phyloP scores from a whole-genome alignment of 2,329 filamentous ascomycete genomes.

The Aureobasidium sp. region DNA sequence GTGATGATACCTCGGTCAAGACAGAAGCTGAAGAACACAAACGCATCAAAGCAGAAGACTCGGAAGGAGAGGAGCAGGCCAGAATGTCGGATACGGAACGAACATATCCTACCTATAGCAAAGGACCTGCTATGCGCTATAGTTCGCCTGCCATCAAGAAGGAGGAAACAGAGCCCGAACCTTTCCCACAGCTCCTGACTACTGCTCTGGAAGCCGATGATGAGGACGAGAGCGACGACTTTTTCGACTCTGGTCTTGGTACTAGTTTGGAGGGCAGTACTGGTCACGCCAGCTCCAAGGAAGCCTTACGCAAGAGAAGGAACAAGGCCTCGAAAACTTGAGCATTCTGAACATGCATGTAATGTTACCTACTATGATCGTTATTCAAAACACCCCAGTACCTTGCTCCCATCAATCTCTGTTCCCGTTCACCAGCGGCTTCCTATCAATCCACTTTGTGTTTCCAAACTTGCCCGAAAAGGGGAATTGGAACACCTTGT shows the following conservation, averaged over 20 bases:
- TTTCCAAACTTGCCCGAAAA: slow-evolving; percentile 37
- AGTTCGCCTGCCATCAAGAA: slow-evolving; percentile 21
- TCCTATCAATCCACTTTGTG: slow-evolving; percentile 40
- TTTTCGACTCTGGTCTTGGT: slow-evolving; percentile 40
- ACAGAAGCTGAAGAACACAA: slow-evolving; percentile 8
- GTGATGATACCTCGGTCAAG: slow-evolving; percentile 16
- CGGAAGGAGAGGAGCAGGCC: slow-evolving; percentile 16
- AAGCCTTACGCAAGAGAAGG: slow-evolving; percentile 6
- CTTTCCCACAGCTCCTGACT: slow-evolving; percentile 15
- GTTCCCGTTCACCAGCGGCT: slow-evolving; percentile 14
- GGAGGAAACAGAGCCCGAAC: slow-evolving; percentile 17
- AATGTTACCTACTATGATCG: not conserved
- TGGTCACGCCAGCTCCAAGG: slow-evolving; percentile 9
- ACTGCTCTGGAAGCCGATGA: slow-evolving; percentile 30
- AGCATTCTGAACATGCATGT: not conserved
- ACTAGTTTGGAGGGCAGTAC: slow-evolving; percentile 39
- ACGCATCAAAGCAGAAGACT: slow-evolving; percentile 21
- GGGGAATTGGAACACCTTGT: slow-evolving; percentile 40
- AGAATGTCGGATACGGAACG: slow-evolving; percentile 38
- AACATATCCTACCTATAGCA: slow-evolving; percentile 40
- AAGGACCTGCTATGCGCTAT: slow-evolving; percentile 33
- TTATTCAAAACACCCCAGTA: not conserved
- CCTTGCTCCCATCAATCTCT: not conserved
- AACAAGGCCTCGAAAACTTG: not conserved
- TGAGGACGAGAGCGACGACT: slow-evolving; percentile 36